These are phyloP conservation scores for Dictyostelium purpureum DNA, from an alignment of 78 protist genomes.

Conservation along the genomic window DNA sequence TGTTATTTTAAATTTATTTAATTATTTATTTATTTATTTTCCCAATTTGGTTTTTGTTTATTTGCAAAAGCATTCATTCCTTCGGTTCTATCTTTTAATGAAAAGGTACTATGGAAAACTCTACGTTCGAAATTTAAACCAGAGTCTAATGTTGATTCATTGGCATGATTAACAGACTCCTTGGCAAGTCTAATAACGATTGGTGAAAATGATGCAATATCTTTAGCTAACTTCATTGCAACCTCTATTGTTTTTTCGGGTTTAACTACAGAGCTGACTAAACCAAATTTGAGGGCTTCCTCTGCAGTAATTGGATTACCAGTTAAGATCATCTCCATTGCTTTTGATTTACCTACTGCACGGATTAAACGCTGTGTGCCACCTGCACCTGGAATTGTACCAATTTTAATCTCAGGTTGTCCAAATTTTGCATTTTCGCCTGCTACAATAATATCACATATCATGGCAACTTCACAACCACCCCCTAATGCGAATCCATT, in stretches of 20 bases:
- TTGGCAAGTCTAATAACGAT: conserved; percentile 86
- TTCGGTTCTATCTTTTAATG: conserved; percentile 90
- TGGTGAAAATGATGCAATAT: conserved; percentile 88
- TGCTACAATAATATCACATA: conserved; percentile 95
- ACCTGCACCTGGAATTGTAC: conserved; percentile 98
- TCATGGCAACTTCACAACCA: conserved; percentile 98
- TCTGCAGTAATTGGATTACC: conserved; percentile 86
- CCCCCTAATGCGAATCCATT: conserved; percentile 98
- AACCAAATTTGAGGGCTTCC: conserved; percentile 66
- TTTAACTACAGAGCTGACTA: conserved; percentile 29
- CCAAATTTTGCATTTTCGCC: conserved; percentile 94
- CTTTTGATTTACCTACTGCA: conserved; percentile 97
- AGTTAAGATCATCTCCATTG: conserved; percentile 96
- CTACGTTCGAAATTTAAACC: conserved; percentile 89
- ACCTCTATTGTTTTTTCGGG: background rate
- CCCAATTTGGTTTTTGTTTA: conserved; percentile 90
- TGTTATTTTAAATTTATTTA: too few species aligned
- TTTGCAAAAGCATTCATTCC: conserved; percentile 96
- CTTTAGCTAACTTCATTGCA: conserved; percentile 56
- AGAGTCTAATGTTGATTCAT: conserved; percentile 84
- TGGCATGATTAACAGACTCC: conserved; percentile 88
- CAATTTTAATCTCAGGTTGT: conserved; percentile 97
- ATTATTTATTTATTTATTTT: conserved; percentile 1
- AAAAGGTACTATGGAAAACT: conserved; percentile 94
- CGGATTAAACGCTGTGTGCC: conserved; percentile 96